Percentiles rank a stretch among this genome's conserved stretches.
Conservation (phyloP, 345 rosid genomes). For the Kernera saxatilis region DNA sequence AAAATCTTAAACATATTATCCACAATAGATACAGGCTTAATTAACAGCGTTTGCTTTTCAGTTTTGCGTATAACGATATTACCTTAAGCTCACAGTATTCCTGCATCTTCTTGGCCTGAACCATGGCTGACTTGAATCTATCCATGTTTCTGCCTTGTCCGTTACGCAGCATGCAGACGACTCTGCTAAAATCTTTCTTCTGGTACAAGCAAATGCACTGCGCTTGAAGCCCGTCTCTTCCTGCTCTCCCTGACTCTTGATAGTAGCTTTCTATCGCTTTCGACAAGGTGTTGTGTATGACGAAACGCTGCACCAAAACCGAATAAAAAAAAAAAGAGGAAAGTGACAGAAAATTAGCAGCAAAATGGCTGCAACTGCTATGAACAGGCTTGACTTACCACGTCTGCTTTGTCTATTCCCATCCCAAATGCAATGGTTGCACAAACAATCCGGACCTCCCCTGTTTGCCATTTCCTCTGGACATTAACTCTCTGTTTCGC, state of each 20-base stretch:
- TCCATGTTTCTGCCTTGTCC: constrained; percentile 65
- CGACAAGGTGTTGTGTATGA: constrained; percentile 85
- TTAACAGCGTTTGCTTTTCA: not conserved
- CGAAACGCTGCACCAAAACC: constrained; percentile 56
- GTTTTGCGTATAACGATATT: not conserved
- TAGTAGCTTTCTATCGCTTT: constrained; percentile 92
- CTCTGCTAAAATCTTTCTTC: constrained; percentile 92
- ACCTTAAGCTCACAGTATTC: constrained; percentile 87
- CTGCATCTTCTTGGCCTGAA: constrained; percentile 89
- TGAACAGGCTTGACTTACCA: constrained; percentile 48
- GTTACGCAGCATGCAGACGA: constrained; percentile 81
- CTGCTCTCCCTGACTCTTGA: constrained; percentile 95
- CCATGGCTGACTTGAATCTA: constrained; percentile 69
- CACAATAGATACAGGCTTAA: not conserved
- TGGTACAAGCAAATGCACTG: constrained; percentile 68
- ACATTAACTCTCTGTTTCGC: constrained; percentile 65
- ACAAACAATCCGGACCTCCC: constrained; percentile 76
- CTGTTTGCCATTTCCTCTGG: constrained; percentile 81
- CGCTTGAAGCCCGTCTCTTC: constrained; percentile 69
- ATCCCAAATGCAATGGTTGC: constrained; percentile 95
- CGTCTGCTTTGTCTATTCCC: constrained; percentile 97
- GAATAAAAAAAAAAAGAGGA: not conserved
- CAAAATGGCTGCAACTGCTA: not conserved
- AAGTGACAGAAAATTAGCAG: not conserved
- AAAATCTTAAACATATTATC: not conserved